These are phyloP conservation scores for Globisporangium okanoganense DNA, from an alignment of 352 stramenopile genomes.

Conservation along the genomic window DNA sequence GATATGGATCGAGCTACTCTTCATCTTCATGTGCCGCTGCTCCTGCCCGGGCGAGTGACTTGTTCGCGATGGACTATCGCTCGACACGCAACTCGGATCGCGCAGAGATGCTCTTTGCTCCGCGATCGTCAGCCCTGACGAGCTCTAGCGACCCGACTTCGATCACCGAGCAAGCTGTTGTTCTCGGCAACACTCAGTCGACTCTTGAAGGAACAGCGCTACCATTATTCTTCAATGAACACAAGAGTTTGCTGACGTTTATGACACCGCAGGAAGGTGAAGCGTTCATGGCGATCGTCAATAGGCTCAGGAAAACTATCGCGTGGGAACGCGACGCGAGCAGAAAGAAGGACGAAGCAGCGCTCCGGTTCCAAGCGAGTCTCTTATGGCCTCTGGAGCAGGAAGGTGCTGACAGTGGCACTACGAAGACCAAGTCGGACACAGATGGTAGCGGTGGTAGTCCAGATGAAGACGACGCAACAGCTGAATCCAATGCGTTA, in stretches of 20 bases:
- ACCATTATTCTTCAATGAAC: slow-evolving; percentile 49
- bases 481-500: neutral
- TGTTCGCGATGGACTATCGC: slow-evolving; percentile 68
- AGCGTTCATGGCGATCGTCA: slow-evolving; percentile 51
- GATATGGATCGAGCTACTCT: slow-evolving; percentile 3
- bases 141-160: neutral
- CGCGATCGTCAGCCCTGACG: slow-evolving; percentile 7
- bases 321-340: slow-evolving; percentile 54
- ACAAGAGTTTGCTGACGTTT: slow-evolving; percentile 53
- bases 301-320: slow-evolving; percentile 47
- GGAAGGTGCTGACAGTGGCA: neutral
- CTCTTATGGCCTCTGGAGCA: slow-evolving; percentile 55
- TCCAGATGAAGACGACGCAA: slow-evolving; percentile 1
- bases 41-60: slow-evolving; percentile 60
- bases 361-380: slow-evolving; percentile 67
- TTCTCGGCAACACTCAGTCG: neutral
- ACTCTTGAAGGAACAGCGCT: slow-evolving; percentile 39
- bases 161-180: neutral
- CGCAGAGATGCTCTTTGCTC: slow-evolving; percentile 58
- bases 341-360: slow-evolving; percentile 62
- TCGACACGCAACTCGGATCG: slow-evolving; percentile 25
- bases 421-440: neutral
- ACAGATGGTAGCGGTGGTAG: slow-evolving; percentile 5
- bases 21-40: slow-evolving; percentile 19
- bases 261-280: slow-evolving; percentile 30